Evolutionary conservation across 2,329 filamentous ascomycete genomes (phyloP).

Genomic region (Lojkania enalia): DNA sequence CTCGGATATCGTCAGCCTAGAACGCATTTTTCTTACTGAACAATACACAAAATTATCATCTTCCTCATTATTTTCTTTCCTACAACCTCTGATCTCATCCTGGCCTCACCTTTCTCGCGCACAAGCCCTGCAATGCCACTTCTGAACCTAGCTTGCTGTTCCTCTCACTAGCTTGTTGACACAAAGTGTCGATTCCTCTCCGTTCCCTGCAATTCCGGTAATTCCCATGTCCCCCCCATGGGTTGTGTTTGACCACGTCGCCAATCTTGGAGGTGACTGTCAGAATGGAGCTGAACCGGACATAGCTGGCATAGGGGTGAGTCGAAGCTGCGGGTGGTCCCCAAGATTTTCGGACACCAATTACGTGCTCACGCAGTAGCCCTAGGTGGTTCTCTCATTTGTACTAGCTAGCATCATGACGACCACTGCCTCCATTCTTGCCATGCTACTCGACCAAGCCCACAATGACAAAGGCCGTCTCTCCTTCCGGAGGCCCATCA

Average conservation of each 20-base stretch:
- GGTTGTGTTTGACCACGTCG: constrained; percentile 32
- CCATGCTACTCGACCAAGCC: constrained; percentile 37
- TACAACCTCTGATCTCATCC: too few species aligned
- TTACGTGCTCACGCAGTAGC: background rate
- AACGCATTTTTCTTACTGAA: too few species aligned
- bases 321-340: too few species aligned
- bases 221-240: constrained; percentile 35
- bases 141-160: too few species aligned
- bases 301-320: constrained; percentile 35
- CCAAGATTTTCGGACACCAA: background rate
- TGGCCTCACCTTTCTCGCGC: too few species aligned
- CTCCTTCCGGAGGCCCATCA: constrained; percentile 21
- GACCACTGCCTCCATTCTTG: constrained; percentile 33
- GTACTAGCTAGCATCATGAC: constrained; percentile 36
- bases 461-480: constrained; percentile 32
- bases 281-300: constrained; percentile 31
- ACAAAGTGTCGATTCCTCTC: too few species aligned
- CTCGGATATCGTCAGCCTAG: too few species aligned
- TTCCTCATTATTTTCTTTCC: too few species aligned
- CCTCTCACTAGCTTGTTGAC: too few species aligned
- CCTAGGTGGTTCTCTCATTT: constrained; percentile 36
- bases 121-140: too few species aligned
- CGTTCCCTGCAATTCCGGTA: too few species aligned
- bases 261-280: constrained; percentile 25
- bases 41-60: too few species aligned